Conservation (phyloP, 2,329 filamentous ascomycete species). For the Neopestalotiopsis sp. region DNA sequence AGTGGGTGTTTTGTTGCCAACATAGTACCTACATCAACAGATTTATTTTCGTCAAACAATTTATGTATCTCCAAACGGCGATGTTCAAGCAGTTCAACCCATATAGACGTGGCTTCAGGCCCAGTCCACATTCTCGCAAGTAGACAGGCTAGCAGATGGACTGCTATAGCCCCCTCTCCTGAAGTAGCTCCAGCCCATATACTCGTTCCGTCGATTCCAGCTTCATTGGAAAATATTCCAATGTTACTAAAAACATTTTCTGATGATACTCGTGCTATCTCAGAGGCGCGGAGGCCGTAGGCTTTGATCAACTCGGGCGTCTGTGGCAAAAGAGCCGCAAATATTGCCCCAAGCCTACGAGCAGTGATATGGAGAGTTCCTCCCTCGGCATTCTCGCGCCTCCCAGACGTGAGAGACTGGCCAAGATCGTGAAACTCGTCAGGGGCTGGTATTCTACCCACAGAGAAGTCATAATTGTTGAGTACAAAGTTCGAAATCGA, state of each 20-base stretch:
- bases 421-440: background rate
- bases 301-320: background rate
- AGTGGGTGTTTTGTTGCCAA: conserved; percentile 15
- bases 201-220: conserved; percentile 31
- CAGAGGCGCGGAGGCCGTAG: background rate
- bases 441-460: no score
- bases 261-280: background rate
- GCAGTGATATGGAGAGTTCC: background rate
- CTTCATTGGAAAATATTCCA: conserved; percentile 29
- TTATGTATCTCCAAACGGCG: background rate
- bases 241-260: background rate
- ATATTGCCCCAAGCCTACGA: background rate
- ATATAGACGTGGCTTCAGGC: conserved; percentile 35
- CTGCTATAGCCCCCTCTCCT: conserved; percentile 28
- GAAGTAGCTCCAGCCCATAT: conserved; percentile 28
- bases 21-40: no score
- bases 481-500: no score
- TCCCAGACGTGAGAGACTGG: background rate
- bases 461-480: no score
- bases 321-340: background rate
- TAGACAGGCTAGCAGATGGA: conserved; percentile 41
- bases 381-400: conserved; percentile 1
- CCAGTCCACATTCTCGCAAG: conserved; percentile 32
- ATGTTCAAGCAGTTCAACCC: conserved; percentile 34
- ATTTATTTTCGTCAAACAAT: background rate